Evolutionary conservation across 31 red algal genomes (phyloP), one percentile per base, ranked within the genome.

Genomic region (Asparagopsis taxiformis): DNA sequence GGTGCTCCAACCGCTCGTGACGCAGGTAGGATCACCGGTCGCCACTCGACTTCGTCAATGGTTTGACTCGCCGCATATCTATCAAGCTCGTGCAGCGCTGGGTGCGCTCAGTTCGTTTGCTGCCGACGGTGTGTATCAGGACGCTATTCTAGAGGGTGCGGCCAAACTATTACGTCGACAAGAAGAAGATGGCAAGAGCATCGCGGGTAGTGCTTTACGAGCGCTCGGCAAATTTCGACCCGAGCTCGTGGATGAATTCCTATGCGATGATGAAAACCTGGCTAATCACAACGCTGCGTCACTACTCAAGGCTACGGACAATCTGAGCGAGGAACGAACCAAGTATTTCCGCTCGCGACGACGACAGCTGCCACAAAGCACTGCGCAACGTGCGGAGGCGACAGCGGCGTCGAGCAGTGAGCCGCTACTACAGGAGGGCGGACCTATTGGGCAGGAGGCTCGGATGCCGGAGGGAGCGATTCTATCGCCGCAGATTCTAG

Each of bases 101-200:
- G 43, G 20, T 65, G 70, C 81, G 17, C 60, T 85, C 3, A 57
- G 52, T 15, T 34, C 64, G 19, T 39, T 75, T 11, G 81, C 70
- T 10, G 29, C 24, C 8, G 81, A 85, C 62, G 81, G 70, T 17
- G 68, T 85, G 15, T 61, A 85, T 55, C 66, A 85, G 16, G 62
- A 75, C 15, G 21, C 68, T 7, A 46, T 85, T 30, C 49, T 85
- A 41, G 46, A 58, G 5, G 81, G 81, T 2, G 75, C 70, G 25
- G 10, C 30, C 0, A 59, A 75, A 30, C 55, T 85, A 8, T 36
- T 85, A 5, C 26, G 15, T 23, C 65, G 70, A 55, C 25, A 24
- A 23, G 81, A 85, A 38, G 70, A 74, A 36, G 70, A 73, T n/a
- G 70, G 58, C 6, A 85, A 85, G 51, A 50, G 33, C 3, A 59